phyloP scores from a whole-genome alignment of 2,329 filamentous ascomycete genomes.

The Rhynchosporium agropyri region DNA sequence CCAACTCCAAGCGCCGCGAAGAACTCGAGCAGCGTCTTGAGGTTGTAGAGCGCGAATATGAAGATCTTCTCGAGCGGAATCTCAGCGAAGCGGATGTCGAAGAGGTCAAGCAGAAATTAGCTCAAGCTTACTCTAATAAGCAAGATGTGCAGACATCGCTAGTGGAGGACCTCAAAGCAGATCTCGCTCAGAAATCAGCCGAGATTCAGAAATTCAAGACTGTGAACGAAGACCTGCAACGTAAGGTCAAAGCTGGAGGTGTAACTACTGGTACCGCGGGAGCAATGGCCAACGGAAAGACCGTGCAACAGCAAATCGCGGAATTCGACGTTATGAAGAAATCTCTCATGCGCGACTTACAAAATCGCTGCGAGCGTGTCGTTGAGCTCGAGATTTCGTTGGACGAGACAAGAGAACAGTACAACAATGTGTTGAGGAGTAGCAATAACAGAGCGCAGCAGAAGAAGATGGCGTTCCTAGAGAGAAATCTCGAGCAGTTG shows the following conservation, averaged over 20 bases:
- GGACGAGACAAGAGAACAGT: constrained; percentile 96
- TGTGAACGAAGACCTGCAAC: constrained; percentile 79
- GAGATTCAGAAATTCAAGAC: constrained; percentile 82
- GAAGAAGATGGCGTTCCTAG: constrained; percentile 99
- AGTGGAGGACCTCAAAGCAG: constrained; percentile 74
- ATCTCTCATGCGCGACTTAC: constrained; percentile 96
- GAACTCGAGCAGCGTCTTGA: constrained; percentile 78
- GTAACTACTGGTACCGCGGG: constrained; percentile 59
- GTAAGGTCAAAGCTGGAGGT: constrained; percentile 66
- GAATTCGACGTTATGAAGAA: constrained; percentile 99
- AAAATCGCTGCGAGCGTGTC: constrained; percentile 97
- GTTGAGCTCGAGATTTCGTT: constrained; percentile 98
- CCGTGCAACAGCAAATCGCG: constrained; percentile 94
- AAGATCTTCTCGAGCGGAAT: constrained; percentile 78
- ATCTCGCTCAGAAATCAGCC: constrained; percentile 74
- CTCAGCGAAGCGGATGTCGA: constrained; percentile 77
- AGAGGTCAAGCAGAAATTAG: constrained; percentile 79
- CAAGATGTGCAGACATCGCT: constrained; percentile 74
- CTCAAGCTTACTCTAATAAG: constrained; percentile 74
- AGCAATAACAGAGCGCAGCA: constrained; percentile 98
- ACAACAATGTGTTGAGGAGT: constrained; percentile 95
- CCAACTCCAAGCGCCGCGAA: constrained; percentile 67
- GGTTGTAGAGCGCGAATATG: constrained; percentile 78
- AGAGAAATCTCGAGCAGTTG: constrained; percentile 96
- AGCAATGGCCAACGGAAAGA: constrained; percentile 76